A percentile compares a stretch with the other conserved stretches of the same genome.
Conservation (phyloP, 2,329 filamentous ascomycete species). For the Nannizziopsis barbatae region DNA sequence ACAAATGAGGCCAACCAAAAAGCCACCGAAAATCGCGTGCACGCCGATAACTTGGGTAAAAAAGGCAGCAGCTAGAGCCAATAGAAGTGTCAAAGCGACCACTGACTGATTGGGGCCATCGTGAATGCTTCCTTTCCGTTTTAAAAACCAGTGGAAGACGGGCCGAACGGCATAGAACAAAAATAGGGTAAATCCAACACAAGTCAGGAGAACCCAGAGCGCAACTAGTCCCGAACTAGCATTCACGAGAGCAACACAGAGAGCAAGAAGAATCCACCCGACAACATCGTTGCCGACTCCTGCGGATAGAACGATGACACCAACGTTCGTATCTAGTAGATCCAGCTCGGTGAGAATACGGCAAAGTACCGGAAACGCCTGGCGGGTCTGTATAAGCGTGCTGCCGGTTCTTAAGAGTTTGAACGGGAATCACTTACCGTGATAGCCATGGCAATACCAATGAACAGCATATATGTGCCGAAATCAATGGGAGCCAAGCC, state of each 20-base stretch:
- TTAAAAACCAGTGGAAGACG: constrained; percentile 60
- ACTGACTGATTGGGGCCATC: constrained; percentile 81
- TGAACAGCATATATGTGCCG: constrained; percentile 60
- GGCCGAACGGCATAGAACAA: constrained; percentile 63
- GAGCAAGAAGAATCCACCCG: constrained; percentile 82
- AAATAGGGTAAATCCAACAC: constrained; percentile 64
- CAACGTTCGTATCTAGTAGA: constrained; percentile 48
- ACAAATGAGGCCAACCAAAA: constrained; percentile 78
- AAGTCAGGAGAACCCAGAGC: constrained; percentile 69
- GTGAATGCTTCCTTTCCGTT: constrained; percentile 63
- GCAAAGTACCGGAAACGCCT: constrained; percentile 78
- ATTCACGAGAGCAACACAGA: constrained; percentile 89
- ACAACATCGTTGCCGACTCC: constrained; percentile 88
- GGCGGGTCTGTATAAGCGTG: constrained; percentile 7
- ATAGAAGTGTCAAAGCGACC: constrained; percentile 67
- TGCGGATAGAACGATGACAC: constrained; percentile 71
- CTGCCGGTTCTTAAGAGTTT: neutral
- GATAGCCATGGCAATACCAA: constrained; percentile 87
- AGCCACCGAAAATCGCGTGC: constrained; percentile 89
- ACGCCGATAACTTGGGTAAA: constrained; percentile 87
- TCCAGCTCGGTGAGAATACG: constrained; percentile 88
- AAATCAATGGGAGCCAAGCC: constrained; percentile 49
- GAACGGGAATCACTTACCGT: constrained; percentile 45
- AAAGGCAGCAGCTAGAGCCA: constrained; percentile 69
- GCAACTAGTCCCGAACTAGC: constrained; percentile 71